Evolutionary conservation across 768 basidiomycete genomes (phyloP), one percentile per base, ranked within the genome.

Genomic region (Amyloporia xantha): DNA sequence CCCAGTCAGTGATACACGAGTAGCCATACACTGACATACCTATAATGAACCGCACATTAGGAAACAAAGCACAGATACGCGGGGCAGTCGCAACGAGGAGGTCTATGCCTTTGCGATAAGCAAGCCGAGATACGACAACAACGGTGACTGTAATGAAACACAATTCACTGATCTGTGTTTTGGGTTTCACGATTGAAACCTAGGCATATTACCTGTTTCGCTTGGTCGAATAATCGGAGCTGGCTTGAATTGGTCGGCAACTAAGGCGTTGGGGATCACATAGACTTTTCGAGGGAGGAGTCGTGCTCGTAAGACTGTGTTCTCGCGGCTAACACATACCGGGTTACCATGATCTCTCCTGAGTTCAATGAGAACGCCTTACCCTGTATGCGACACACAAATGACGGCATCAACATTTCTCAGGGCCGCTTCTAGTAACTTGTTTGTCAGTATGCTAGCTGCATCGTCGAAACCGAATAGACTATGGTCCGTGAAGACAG

Each of bases 381-480:
- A 91, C 95, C 95, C 92, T 0, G 94, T 97, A 67, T 98, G 88
- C 6, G 92, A 95, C 41, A 98, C 96, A 57, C 93, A 97, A 21
- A 98, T 93, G 1, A 89, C 91, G 0, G 86, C 91, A 57, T 98
- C 95, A 0, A 94, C 90, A 62, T 95, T 93, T 51, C 83, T 79
- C 60, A 99, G 70, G 2, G 88, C 84, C 3, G 80, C 92, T 10
- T 81, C 86, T 35, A 98, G 71, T 27, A 99, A 77, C 65, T 99
- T 99, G 71, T 99, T 99, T 4, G 96, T 97, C 54, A 97, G 71
- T 35, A 99, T 95, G 56, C 94, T 93, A 1, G 93, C 94, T 13
- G 96, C 94, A 61, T 97, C 94, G 26, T 91, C 94, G 60, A 99
- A 93, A 1, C 93, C 95, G 57, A 98, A 98, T 23, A 99, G 67